Conservation (phyloP, 305 asterid species). For the Ilex paraguariensis region DNA sequence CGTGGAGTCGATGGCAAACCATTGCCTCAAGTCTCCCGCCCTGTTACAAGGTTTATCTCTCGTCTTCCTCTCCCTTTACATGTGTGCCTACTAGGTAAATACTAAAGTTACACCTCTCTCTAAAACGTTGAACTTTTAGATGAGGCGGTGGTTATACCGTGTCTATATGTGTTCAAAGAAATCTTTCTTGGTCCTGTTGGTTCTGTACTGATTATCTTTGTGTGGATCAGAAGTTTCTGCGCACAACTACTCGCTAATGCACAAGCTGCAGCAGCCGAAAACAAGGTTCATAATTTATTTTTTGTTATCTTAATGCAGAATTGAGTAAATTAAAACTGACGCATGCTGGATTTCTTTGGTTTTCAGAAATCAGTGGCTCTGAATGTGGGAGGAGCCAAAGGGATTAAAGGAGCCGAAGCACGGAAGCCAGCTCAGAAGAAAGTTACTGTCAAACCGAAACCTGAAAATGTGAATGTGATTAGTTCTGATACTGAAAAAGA, state of each 20-base stretch:
- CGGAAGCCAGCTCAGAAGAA: conserved; percentile 51
- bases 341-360: conserved; percentile 1
- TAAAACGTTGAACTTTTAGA: background rate
- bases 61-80: background rate
- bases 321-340: background rate
- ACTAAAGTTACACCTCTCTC: no score
- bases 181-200: background rate
- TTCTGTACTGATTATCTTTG: background rate
- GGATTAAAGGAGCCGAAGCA: conserved; percentile 29
- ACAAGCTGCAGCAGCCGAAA: conserved; percentile 49
- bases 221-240: conserved; percentile 55
- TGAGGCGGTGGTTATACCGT: no score
- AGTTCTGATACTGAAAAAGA: conserved; percentile 50
- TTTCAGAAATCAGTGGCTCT: conserved; percentile 35
- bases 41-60: conserved; percentile 57
- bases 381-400: conserved; percentile 20
- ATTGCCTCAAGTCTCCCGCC: conserved; percentile 69
- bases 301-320: background rate
- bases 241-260: conserved; percentile 22
- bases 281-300: conserved; percentile 27
- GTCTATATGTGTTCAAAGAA: no score
- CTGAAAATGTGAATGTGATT: conserved; percentile 52
- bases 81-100: no score
- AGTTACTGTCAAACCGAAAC: conserved; percentile 44
- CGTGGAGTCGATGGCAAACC: conserved; percentile 58